Evolutionary conservation across 2,329 filamentous ascomycete genomes (phyloP), one percentile per base, ranked within the genome.

Genomic region (Fusarium neocosmosporiellum): DNA sequence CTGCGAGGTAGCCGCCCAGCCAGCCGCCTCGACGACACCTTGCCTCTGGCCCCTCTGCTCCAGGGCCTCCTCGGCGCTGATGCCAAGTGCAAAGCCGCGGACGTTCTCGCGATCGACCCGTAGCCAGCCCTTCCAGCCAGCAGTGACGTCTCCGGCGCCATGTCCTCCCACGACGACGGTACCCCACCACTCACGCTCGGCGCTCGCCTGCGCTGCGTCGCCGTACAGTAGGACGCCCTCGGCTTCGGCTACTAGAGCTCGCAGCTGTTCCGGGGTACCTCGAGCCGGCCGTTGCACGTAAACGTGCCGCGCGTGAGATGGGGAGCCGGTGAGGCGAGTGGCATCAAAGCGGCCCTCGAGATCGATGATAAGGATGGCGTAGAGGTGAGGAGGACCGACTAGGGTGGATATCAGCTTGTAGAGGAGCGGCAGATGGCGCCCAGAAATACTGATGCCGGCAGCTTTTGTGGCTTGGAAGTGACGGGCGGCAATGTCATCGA

Each of bases 171-270:
- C 73, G 7, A 90, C 84, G 29, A 90, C 73, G 2, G 87, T 88
- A n/a, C 89, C 88, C 88, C 89, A 90, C 85, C 86, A 89, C 67
- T 85, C 83, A 5, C 88, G 84, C 29, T 74, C 78, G 7, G 82
- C 81, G 69, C 86, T 89, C 39, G 74, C 77, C 67, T 84, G 83
- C 34, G 82, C 69, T 11, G 61, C 63, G 8, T 77, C 66, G 4
- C 83, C 83, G 77, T 90, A 90, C 7, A 90, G 79, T 82, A 90
- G 87, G 75, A 84, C 85, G 46, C 81, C 74, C 58, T 86, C 83
- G 5, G 85, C 83, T 0, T 82, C 81, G 2, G 81, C 77, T 8
- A 88, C 75, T 7, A 85, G 75, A 4, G 80, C 79, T 22, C 79
- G 78, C 27, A 84, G 73, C 2, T 75, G 66, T 27, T 80, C 78